phyloP scores from a whole-genome alignment of 139 green algal genomes.

The Pedinophyceae sp. region DNA sequence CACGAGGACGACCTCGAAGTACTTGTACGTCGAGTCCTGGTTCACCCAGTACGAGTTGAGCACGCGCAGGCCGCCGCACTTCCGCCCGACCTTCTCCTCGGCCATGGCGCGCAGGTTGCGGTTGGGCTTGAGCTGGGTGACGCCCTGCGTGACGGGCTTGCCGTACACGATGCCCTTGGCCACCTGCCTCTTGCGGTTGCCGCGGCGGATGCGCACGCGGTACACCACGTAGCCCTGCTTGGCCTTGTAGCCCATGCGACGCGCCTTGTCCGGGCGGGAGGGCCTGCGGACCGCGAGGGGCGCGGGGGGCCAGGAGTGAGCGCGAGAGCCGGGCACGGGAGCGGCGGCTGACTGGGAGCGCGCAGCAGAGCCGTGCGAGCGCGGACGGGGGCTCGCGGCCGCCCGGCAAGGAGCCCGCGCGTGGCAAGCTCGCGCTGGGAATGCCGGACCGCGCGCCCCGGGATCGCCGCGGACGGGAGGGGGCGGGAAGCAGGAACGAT shows the following conservation, averaged over 20 bases:
- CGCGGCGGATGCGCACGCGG: slow-evolving; percentile 84
- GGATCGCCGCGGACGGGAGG: too few relatives aligned
- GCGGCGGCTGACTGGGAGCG: too few relatives aligned
- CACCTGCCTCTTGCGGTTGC: slow-evolving; percentile 88
- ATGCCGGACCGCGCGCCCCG: too few relatives aligned
- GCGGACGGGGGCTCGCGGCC: too few relatives aligned
- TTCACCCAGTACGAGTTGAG: slow-evolving; percentile 99
- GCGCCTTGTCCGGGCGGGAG: slow-evolving; percentile 90
- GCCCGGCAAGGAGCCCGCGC: too few relatives aligned
- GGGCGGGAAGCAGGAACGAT: too few relatives aligned
- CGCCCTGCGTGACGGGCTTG: slow-evolving; percentile 93
- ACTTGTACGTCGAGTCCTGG: slow-evolving; percentile 99
- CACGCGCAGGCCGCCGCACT: slow-evolving; percentile 82
- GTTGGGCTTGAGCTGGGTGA: slow-evolving; percentile 90
- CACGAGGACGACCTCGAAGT: slow-evolving; percentile 98
- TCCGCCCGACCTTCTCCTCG: slow-evolving; percentile 91
- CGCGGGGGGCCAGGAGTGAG: too few relatives aligned
- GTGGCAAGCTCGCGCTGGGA: too few relatives aligned
- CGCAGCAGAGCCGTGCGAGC: too few relatives aligned
- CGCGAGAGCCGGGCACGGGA: too few relatives aligned
- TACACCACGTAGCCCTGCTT: slow-evolving; percentile 97
- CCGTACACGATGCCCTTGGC: slow-evolving; percentile 94
- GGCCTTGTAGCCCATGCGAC: slow-evolving; percentile 90
- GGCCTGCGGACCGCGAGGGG: too few relatives aligned
- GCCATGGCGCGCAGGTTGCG: slow-evolving; percentile 81